phyloP scores from a whole-genome alignment of 2,329 filamentous ascomycete species.

The Clarireedia monteithiana region DNA sequence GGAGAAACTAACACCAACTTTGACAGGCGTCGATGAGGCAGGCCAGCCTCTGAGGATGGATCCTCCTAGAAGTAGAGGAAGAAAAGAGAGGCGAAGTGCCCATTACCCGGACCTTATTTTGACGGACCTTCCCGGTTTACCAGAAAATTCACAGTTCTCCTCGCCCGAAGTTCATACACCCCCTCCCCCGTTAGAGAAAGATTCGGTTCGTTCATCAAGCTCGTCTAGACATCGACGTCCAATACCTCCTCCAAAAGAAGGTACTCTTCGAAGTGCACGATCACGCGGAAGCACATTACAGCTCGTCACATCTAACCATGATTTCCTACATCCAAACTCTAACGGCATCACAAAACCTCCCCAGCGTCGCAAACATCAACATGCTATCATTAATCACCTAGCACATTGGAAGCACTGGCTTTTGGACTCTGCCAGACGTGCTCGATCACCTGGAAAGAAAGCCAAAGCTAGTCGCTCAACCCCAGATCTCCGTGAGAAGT shows the following conservation, averaged over 20 bases:
- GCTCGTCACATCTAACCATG: slow-evolving; percentile 62
- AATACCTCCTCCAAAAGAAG: slow-evolving; percentile 80
- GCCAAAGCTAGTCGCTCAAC: slow-evolving; percentile 38
- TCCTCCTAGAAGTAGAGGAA: slow-evolving; percentile 62
- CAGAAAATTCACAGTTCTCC: slow-evolving; percentile 43
- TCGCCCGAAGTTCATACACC: slow-evolving; percentile 36
- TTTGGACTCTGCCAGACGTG: slow-evolving; percentile 57
- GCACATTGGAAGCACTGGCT: slow-evolving; percentile 66
- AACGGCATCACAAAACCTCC: slow-evolving; percentile 20
- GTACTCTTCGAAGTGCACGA: slow-evolving; percentile 56
- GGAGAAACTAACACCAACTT: slow-evolving; percentile 68
- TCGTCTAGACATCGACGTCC: slow-evolving; percentile 70
- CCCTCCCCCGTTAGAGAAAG: slow-evolving; percentile 71
- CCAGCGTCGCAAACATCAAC: slow-evolving; percentile 47
- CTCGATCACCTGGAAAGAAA: slow-evolving; percentile 44
- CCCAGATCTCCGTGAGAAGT: slow-evolving; percentile 49
- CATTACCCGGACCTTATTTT: slow-evolving; percentile 55
- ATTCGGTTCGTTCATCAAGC: slow-evolving; percentile 65
- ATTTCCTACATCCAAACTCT: slow-evolving; percentile 47
- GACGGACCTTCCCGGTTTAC: slow-evolving; percentile 69
- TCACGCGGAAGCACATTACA: slow-evolving; percentile 81
- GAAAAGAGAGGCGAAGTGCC: slow-evolving; percentile 68
- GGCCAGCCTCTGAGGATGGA: slow-evolving; percentile 41
- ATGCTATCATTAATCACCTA: slow-evolving; percentile 59
- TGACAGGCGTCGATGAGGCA: slow-evolving; percentile 75